Evolutionary conservation across 2,329 filamentous ascomycete genomes (phyloP), one percentile per base, ranked within the genome.

Genomic region (Pseudocercospora pini-densiflorae): DNA sequence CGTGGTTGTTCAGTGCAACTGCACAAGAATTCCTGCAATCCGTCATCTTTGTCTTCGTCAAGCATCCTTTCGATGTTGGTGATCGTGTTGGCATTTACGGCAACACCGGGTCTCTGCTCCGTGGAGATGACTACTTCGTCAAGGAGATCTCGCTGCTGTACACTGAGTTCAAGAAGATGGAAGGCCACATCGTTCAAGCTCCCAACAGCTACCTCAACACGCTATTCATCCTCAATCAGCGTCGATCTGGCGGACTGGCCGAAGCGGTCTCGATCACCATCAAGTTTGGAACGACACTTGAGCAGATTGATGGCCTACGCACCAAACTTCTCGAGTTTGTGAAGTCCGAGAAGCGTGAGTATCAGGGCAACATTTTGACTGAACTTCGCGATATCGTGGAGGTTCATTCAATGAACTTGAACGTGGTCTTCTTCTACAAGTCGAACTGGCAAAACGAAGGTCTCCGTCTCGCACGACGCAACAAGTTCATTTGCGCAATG

Each of bases 101-200:
- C 62, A 96, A 93, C 73, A 93, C 93, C 0, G 94, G 94, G 67
- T 86, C 89, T n/a, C 78, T 85, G 16, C 85, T 93, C 75, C 87
- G 86, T 40, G 94, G 94, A 54, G 94, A 97, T 73, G 94, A 97
- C 74, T 98, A 97, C 80, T 97, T 97, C 71, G 94, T 98, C 62
- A 97, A 96, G 62, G 92, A 97, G 76, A 96, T 98, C 63, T 91
- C 93, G 1, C 85, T 98, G 1, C 85, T 97, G 16, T 98, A 95
- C 78, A 98, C 94, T 14, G 94, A 97, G 76, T 97, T 97, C 83
- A 97, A 97, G 85, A 97, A 97, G 84, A 94, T 97, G 92, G 91
- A 97, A 79, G 94, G 94, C 1, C 94, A 97, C 74, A 90, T 97
- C 24, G 94, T 98, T 0, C 94, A 97, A 79, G 94, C 94, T 0